These are phyloP conservation scores for Myrica gale DNA, from an alignment of 306 rosid species.

Conservation along the genomic window DNA sequence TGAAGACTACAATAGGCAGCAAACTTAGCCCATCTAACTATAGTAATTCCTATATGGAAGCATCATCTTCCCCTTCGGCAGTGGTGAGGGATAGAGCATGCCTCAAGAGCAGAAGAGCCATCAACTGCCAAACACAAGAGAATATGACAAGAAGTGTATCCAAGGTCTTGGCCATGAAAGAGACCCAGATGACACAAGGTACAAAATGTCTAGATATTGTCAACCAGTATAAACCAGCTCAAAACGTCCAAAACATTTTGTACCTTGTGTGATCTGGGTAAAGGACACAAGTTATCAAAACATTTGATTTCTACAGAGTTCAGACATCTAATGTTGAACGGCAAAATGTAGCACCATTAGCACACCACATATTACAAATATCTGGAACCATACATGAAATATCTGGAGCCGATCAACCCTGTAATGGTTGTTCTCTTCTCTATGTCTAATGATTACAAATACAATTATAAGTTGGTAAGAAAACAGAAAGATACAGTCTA, in stretches of 20 bases:
- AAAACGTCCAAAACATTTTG: no score
- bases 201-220: background rate
- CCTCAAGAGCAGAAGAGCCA: slow-evolving; percentile 57
- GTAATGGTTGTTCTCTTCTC: no score
- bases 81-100: slow-evolving; percentile 49
- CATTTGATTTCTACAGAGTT: background rate
- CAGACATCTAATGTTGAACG: slow-evolving; percentile 2
- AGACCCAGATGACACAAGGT: slow-evolving; percentile 2
- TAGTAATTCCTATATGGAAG: slow-evolving; percentile 22
- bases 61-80: slow-evolving; percentile 49
- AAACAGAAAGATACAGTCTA: no score
- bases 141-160: background rate
- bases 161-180: background rate
- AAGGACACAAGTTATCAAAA: background rate
- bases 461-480: no score
- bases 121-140: slow-evolving; percentile 40
- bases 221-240: background rate
- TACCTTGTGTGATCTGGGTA: no score
- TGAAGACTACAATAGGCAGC: background rate
- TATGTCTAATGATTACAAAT: no score
- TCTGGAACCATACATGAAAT: no score
- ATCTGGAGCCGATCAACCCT: no score
- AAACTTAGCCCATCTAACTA: background rate
- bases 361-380: no score
- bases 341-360: slow-evolving; percentile 51